Evolutionary conservation across 352 stramenopile species (phyloP), one percentile per base, ranked within the genome.

Genomic region (Blastocystis sp.): DNA sequence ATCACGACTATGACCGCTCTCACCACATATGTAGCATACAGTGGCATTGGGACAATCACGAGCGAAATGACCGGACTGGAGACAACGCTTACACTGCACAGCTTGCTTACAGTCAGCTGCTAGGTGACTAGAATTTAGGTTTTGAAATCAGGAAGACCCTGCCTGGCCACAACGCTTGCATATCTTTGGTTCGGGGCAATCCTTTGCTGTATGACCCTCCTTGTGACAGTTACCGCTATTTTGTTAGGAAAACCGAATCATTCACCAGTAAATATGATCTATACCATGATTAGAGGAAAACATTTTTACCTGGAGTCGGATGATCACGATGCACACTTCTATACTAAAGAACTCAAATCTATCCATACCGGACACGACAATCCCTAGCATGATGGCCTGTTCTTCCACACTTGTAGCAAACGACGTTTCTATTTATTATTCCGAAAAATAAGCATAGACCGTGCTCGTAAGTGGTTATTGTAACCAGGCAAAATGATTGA

Each of bases 211-310:
- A 40, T 84, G 73, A 51, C 73, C 73, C 30, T 84, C 73, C 53
- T 53, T 69, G 73, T 84, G 73, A 51, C 73, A 84, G 48, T 84
- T 84, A 15, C 48, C 22, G 44, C 73, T 84, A 60, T 19, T 11
- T 30, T 68, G 27, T 7, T n/a, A 62, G 7, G 30, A 15, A 68
- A 13, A 11, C 15, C 13, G 22, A 33, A 22, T 42, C n/a, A 62
- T n/a, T 30, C 33, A 81, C 69, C 69, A 81, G 11, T 44, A 51
- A n/a, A 60, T 64, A 17, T 54, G 37, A n/a, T 60, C 13, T n/a
- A 40, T 4, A 75, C 11, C 24, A 37, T n/a, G 6, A n/a, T n/a
- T 15, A 62, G 3, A 62, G 56, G 13, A 15, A 7, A 3, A 7
- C 56, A 33, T 62, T 62, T 15, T 30, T 35, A 35, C 60, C 24